phyloP scores from a whole-genome alignment of 78 protist species.

The Cyanophora paradoxa region DNA sequence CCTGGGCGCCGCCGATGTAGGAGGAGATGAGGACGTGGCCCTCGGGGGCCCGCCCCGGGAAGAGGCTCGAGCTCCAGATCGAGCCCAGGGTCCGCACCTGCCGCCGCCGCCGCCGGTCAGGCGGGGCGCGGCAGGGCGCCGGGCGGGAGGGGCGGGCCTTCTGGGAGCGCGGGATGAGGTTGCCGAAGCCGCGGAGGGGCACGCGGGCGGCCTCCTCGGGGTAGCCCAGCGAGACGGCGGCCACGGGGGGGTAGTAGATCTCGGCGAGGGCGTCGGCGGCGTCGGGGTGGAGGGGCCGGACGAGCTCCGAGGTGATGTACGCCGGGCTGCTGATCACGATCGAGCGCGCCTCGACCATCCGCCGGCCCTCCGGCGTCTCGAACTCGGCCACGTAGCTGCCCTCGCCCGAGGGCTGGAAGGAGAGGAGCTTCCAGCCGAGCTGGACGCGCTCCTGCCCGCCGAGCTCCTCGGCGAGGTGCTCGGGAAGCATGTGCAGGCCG shows the following conservation, averaged over 20 bases:
- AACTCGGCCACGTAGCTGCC: constrained; percentile 3
- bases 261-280: constrained; percentile 4
- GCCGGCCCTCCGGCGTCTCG: constrained; percentile 13
- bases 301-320: not conserved
- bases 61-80: constrained; percentile 23
- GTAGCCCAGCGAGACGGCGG: constrained; percentile 26
- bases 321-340: constrained; percentile 22
- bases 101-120: no score
- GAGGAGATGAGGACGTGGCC: constrained; percentile 6
- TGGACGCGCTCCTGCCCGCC: constrained; percentile 6
- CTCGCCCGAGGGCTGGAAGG: not conserved
- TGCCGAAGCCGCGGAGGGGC: constrained; percentile 25
- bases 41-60: constrained; percentile 30
- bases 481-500: constrained; percentile 8
- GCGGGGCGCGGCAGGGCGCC: no score
- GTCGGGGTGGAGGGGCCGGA: not conserved
- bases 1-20: constrained; percentile 38
- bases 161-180: constrained; percentile 29
- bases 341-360: not conserved
- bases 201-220: not conserved
- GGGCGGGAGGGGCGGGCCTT: no score
- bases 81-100: constrained; percentile 28
- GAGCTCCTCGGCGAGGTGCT: not conserved
- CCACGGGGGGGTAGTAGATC: constrained; percentile 30
- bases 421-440: constrained; percentile 9